These are phyloP conservation scores for Afroboletus lepidellus DNA, from an alignment of 1,284 basidiomycete genomes.

Conservation along the genomic window DNA sequence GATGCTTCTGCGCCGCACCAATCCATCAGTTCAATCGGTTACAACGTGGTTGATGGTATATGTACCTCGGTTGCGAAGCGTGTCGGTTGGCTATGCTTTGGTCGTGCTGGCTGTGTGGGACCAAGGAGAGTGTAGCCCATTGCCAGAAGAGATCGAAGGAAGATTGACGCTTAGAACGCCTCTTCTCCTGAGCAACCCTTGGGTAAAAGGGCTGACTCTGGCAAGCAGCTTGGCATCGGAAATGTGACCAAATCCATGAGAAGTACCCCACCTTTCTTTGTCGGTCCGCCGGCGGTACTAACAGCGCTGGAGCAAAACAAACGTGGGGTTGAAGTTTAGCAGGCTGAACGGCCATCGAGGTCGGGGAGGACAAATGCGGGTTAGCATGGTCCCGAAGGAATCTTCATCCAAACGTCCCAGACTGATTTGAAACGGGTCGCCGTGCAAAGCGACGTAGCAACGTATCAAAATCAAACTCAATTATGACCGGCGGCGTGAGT, in stretches of 20 bases:
- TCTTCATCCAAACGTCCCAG: neutral
- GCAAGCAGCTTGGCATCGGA: neutral
- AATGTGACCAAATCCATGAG: neutral
- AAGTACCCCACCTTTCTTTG: slow-evolving; percentile 17
- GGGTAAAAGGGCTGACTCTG: slow-evolving; percentile 37
- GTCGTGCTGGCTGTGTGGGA: neutral
- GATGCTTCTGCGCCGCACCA: neutral
- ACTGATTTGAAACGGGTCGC: slow-evolving; percentile 13
- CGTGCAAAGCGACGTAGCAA: neutral
- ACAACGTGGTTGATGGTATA: neutral
- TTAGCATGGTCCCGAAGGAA: neutral
- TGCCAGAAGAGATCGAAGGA: slow-evolving; percentile 41
- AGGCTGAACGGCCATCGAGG: slow-evolving; percentile 17
- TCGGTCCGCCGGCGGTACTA: slow-evolving; percentile 22
- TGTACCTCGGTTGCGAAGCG: slow-evolving; percentile 5
- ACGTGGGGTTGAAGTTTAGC: slow-evolving; percentile 16
- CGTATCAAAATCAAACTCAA: slow-evolving; percentile 3
- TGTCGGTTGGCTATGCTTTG: neutral
- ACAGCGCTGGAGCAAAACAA: slow-evolving; percentile 23
- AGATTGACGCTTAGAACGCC: slow-evolving; percentile 28
- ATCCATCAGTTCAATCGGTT: neutral
- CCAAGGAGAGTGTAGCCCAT: slow-evolving; percentile 21
- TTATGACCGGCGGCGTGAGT: slow-evolving; percentile 2
- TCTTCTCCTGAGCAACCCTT: slow-evolving; percentile 40
- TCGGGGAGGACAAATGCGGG: neutral